phyloP scores from a whole-genome alignment of 1,284 basidiomycete genomes.

The Ceratobasidium theobromae region DNA sequence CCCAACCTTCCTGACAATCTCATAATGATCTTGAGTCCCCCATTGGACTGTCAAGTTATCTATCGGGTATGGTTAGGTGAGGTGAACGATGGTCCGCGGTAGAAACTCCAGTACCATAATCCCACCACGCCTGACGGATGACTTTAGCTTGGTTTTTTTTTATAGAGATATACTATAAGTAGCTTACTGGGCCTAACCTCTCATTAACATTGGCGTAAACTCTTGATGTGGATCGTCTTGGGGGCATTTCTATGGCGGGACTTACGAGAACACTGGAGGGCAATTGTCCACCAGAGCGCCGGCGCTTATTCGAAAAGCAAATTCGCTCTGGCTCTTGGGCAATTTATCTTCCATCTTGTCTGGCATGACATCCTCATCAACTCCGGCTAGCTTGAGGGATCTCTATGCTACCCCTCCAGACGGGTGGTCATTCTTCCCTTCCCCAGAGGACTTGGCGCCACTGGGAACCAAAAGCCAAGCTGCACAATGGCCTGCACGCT shows the following conservation, averaged over 20 bases:
- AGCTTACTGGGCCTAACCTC: slow-evolving; percentile 50
- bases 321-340: background rate
- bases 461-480: slow-evolving; percentile 6
- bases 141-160: slow-evolving; percentile 1
- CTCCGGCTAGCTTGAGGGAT: slow-evolving; percentile 31
- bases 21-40: slow-evolving; percentile 97
- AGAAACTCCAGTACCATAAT: slow-evolving; percentile 51
- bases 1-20: slow-evolving; percentile 96
- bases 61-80: slow-evolving; percentile 40
- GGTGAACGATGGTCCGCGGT: background rate
- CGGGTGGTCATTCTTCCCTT: slow-evolving; percentile 34
- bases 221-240: slow-evolving; percentile 43
- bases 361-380: slow-evolving; percentile 16
- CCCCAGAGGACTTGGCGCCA: slow-evolving; percentile 12
- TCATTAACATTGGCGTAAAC: slow-evolving; percentile 61
- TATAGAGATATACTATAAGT: slow-evolving; percentile 12
- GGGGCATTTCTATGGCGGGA: slow-evolving; percentile 15
- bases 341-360: slow-evolving; percentile 8
- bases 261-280: background rate
- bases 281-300: slow-evolving; percentile 4
- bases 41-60: slow-evolving; percentile 93
- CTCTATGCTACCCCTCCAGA: slow-evolving; percentile 33
- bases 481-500: slow-evolving; percentile 8
- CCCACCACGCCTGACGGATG: slow-evolving; percentile 51
- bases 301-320: slow-evolving; percentile 6